Percentiles rank a stretch among this genome's conserved stretches.
Conservation (phyloP, 2,329 filamentous ascomycete species). For the Stagonosporopsis vannaccii region DNA sequence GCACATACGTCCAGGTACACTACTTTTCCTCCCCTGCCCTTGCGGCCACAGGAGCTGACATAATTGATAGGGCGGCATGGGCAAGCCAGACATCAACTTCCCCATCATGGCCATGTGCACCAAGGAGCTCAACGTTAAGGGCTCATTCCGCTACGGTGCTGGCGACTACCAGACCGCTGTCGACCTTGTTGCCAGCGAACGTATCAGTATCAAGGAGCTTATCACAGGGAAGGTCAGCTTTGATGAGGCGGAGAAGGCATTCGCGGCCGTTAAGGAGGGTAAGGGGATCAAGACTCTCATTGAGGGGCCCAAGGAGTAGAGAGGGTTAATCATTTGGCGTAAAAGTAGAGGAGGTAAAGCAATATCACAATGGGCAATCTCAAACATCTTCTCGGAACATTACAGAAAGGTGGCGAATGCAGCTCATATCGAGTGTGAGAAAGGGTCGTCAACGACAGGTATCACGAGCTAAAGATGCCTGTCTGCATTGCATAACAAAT, state of each 20-base stretch:
- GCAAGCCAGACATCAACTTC: conserved; percentile 84
- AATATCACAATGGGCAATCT: not conserved
- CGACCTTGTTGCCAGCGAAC: conserved; percentile 74
- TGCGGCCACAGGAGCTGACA: not conserved
- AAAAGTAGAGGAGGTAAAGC: not conserved
- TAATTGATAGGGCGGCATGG: conserved; percentile 70
- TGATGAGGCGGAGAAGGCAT: conserved; percentile 82
- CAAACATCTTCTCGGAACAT: not conserved
- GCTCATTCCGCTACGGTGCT: conserved; percentile 86
- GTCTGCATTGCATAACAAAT: not conserved
- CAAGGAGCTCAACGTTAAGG: conserved; percentile 87
- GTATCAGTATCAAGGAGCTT: conserved; percentile 77
- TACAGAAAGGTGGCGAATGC: not conserved
- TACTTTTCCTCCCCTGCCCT: not conserved
- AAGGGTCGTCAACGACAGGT: not conserved
- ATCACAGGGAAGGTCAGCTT: conserved; percentile 82
- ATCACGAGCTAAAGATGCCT: not conserved
- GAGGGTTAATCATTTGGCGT: not conserved
- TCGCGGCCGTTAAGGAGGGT: conserved; percentile 83
- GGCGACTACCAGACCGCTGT: conserved; percentile 89
- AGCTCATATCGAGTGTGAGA: not conserved
- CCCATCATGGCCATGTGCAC: conserved; percentile 89
- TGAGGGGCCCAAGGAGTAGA: conserved; percentile 47
- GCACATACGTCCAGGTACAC: conserved; percentile 55
- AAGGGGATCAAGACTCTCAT: conserved; percentile 75